phyloP scores from a whole-genome alignment of 306 rosid genomes.

The Pterocarpus santalinus region DNA sequence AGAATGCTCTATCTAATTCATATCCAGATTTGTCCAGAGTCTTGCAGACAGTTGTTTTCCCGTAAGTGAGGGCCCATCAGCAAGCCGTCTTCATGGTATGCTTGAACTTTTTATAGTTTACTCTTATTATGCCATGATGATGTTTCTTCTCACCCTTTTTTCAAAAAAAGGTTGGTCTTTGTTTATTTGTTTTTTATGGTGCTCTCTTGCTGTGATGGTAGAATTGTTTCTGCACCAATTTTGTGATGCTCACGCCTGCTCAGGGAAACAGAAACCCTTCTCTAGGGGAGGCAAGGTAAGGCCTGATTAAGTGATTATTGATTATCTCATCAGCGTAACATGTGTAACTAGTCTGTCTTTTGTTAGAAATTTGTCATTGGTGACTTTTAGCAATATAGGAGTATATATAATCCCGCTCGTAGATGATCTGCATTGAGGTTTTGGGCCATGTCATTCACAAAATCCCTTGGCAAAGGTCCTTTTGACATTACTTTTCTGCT shows the following conservation, averaged over 20 bases:
- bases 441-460: constrained; percentile 38
- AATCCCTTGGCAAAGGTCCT: neutral
- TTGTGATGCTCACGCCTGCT: constrained; percentile 93
- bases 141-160: neutral
- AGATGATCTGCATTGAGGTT: constrained; percentile 35
- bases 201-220: constrained; percentile 50
- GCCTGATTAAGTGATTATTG: constrained; percentile 11
- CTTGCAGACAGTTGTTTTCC: constrained; percentile 89
- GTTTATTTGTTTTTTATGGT: constrained; percentile 44
- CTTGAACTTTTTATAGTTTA: constrained; percentile 26
- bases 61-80: constrained; percentile 70
- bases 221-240: constrained; percentile 94
- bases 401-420: constrained; percentile 30
- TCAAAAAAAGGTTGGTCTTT: neutral
- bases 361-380: constrained; percentile 23
- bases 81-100: constrained; percentile 84
- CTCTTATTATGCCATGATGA: constrained; percentile 3
- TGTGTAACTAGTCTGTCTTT: constrained; percentile 23
- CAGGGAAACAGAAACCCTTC: constrained; percentile 79
- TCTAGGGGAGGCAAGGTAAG: constrained; percentile 89
- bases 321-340: neutral
- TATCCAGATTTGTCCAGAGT: constrained; percentile 58
- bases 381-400: constrained; percentile 16
- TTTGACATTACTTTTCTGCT: constrained; percentile 15
- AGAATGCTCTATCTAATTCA: constrained; percentile 36